Conservation (phyloP, 164 flowering plant species). For the Magnolia changhungtana region DNA sequence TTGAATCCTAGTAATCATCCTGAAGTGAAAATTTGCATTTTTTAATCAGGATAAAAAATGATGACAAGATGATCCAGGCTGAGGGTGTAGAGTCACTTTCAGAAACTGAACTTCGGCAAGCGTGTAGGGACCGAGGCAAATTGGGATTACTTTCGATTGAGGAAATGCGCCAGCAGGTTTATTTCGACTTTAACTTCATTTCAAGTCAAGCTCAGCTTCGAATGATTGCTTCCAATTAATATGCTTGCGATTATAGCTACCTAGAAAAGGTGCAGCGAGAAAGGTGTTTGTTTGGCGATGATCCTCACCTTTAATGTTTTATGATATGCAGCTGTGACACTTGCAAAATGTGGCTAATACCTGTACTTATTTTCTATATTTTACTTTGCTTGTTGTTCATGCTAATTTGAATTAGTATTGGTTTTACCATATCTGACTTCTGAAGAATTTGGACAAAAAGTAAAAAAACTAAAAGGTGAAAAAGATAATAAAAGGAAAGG, state of each 20-base stretch:
- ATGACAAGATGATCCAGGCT: constrained; percentile 86
- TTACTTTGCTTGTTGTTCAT: no score
- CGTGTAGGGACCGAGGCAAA: constrained; percentile 87
- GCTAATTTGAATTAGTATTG: neutral
- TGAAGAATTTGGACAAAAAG: no score
- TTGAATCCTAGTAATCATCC: neutral
- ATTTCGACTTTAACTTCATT: neutral
- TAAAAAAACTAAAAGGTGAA: neutral
- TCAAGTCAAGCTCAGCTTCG: neutral
- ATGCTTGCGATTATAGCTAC: no score
- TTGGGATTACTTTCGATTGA: constrained; percentile 89
- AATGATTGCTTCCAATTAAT: neutral
- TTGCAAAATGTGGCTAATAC: neutral
- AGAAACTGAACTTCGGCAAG: constrained; percentile 94
- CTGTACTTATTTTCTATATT: no score
- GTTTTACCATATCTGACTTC: neutral
- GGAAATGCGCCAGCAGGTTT: constrained; percentile 92
- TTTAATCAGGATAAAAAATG: constrained; percentile 71
- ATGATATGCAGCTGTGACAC: neutral
- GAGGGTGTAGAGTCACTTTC: constrained; percentile 94
- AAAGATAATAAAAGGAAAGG: neutral
- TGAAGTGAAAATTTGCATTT: constrained; percentile 6
- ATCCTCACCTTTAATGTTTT: neutral
- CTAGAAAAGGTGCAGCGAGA: neutral
- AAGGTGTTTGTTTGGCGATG: neutral